Base-by-base conservation (phyloP, 2,329 filamentous ascomycete genomes). In the Microascus cirrosus region DNA sequence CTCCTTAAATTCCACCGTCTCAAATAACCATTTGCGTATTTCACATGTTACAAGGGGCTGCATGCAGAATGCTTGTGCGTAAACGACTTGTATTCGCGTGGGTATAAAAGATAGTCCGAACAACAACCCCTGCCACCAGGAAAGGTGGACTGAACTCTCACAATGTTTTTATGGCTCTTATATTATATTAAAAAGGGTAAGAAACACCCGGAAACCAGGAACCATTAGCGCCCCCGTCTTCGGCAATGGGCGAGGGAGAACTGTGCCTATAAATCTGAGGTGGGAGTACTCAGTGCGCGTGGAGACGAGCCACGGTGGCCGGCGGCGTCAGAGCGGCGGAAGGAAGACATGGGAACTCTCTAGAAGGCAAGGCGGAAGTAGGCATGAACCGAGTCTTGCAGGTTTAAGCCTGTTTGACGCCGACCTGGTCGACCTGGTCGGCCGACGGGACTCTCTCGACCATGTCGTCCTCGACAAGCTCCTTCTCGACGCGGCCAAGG, bases 401-500 rank as follows among this genome's bases (percentile, higher is more conserved):
- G 7, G 39, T 18, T 45, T 45, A 45, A 2, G 39, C 39, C 39
- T 45, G 15, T 2, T 45, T n/a, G 39, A 45, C 8, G 39, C 18
- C 18, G 13, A 45, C 39, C 39, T 18, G 15, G 39, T 45, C 39
- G 39, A 45, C 39, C 39, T 45, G 39, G 15, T 45, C 39, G 39
- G 39, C 39, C 15, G 39, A 45, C 11, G 39, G 39, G 39, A n/a
- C n/a, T 18, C 7, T 45, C 39, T 69, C 66, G 54, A 71, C 67
- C 4, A 32, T 32, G 53, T 71, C 67, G 54, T 68, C 66, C 15
- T 70, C 68, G n/a, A 12, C 6, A 50, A 77, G 71, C 63, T 82
- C 79, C 70, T 82, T 81, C 62, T 81, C 77, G 52, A 82, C 74
- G 65, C 81, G 75, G 32, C 75, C 70, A 50, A 83, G 69, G 66